A percentile compares a stretch with the other conserved stretches of the same genome.
Evolutionary conservation across 2,329 filamentous ascomycete genomes (phyloP).

Genomic region (Graphilbum ipis-grandicollis): DNA sequence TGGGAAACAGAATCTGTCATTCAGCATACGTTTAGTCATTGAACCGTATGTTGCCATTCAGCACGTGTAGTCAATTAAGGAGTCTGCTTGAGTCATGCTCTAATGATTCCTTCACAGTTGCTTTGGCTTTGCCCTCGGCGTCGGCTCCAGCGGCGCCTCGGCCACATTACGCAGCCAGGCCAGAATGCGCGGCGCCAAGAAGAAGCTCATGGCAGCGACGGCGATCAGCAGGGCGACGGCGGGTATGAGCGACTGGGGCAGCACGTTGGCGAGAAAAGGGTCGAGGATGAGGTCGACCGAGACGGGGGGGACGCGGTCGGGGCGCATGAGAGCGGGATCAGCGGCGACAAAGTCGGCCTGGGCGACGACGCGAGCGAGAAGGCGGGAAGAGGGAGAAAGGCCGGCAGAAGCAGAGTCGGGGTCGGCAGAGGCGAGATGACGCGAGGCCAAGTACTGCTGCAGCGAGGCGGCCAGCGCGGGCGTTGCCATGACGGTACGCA

Average conservation of each 20-base stretch:
- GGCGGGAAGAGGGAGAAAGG: slow-evolving; percentile 16
- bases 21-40: no score
- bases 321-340: slow-evolving; percentile 53
- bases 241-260: slow-evolving; percentile 62
- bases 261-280: slow-evolving; percentile 56
- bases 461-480: slow-evolving; percentile 49
- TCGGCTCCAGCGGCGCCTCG: not conserved
- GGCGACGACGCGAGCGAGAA: slow-evolving; percentile 59
- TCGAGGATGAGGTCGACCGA: slow-evolving; percentile 72
- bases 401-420: not conserved
- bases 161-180: slow-evolving; percentile 14
- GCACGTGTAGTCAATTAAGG: no score
- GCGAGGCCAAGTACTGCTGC: slow-evolving; percentile 28
- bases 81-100: no score
- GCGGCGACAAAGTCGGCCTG: slow-evolving; percentile 75
- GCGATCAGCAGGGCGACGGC: slow-evolving; percentile 50
- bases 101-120: no score
- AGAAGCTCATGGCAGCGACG: slow-evolving; percentile 32
- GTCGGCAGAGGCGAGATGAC: not conserved
- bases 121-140: not conserved
- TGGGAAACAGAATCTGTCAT: no score
- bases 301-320: slow-evolving; percentile 47
- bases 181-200: slow-evolving; percentile 22
- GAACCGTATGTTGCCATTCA: no score
- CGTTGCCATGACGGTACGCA: slow-evolving; percentile 42